These are phyloP conservation scores for Calcarisporium arbuscula DNA, from an alignment of 2,329 filamentous ascomycete species.

Conservation along the genomic window DNA sequence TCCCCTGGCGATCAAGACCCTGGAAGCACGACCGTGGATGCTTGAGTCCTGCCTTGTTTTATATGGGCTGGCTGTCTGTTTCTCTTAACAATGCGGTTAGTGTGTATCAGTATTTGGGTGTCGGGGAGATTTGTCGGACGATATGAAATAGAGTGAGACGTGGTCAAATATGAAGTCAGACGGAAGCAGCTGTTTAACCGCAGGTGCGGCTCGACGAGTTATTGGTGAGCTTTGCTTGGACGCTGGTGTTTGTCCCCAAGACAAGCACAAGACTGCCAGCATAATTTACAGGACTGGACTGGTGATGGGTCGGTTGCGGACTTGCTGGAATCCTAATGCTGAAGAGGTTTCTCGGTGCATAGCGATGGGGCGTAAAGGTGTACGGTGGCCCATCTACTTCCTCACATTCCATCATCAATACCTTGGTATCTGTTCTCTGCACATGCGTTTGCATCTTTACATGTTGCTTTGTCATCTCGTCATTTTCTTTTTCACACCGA, in stretches of 20 bases:
- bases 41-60: no score
- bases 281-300: conserved; percentile 8
- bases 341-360: conserved; percentile 38
- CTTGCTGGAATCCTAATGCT: conserved; percentile 37
- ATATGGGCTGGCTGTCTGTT: no score
- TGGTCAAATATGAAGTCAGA: no score
- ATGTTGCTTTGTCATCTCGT: conserved; percentile 9
- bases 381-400: conserved; percentile 32
- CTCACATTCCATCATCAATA: no score
- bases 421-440: conserved; percentile 10
- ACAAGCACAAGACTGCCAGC: no score
- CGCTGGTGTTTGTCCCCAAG: conserved; percentile 18
- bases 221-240: conserved; percentile 25
- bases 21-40: no score
- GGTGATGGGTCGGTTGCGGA: conserved; percentile 18
- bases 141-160: no score
- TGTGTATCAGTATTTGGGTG: no score
- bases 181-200: no score
- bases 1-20: no score
- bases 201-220: conserved; percentile 27
- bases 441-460: conserved; percentile 10
- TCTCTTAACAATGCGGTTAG: no score
- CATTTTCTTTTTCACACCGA: conserved; percentile 15
- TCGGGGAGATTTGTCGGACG: no score
- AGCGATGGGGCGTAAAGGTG: conserved; percentile 37